Conservation (phyloP, 768 basidiomycete species). For the Lentinula aciculospora region DNA sequence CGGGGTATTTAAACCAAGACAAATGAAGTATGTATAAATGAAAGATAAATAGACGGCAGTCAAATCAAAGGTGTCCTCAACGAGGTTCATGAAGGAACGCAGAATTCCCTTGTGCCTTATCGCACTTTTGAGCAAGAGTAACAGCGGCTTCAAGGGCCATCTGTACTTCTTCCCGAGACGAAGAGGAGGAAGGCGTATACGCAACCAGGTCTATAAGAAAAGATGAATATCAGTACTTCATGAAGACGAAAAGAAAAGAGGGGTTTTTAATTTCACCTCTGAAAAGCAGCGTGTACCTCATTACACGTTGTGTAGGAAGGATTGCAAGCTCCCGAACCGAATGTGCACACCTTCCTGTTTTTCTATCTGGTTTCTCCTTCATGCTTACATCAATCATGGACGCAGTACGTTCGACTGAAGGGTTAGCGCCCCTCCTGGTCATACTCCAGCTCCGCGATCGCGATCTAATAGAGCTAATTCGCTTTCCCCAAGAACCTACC, state of each 20-base stretch:
- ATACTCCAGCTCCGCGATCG: background rate
- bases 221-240: slow-evolving; percentile 2
- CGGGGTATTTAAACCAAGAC: too few species aligned
- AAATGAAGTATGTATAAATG: background rate
- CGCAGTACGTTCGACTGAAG: background rate
- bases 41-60: background rate
- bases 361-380: background rate
- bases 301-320: slow-evolving; percentile 57
- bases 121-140: slow-evolving; percentile 42
- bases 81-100: slow-evolving; percentile 24
- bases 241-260: background rate
- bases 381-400: background rate
- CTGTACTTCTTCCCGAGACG: slow-evolving; percentile 39
- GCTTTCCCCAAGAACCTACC: slow-evolving; percentile 7
- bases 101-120: slow-evolving; percentile 43
- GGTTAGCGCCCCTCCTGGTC: background rate
- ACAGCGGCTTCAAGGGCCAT: slow-evolving; percentile 41
- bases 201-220: slow-evolving; percentile 40
- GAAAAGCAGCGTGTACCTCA: slow-evolving; percentile 56
- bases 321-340: slow-evolving; percentile 55
- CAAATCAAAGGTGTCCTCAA: background rate
- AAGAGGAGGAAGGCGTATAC: slow-evolving; percentile 40
- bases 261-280: slow-evolving; percentile 40
- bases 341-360: background rate
- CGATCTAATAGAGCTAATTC: slow-evolving; percentile 3